Evolutionary conservation across 1,284 basidiomycete species (phyloP).

Genomic region (Neonothopanus nambi): DNA sequence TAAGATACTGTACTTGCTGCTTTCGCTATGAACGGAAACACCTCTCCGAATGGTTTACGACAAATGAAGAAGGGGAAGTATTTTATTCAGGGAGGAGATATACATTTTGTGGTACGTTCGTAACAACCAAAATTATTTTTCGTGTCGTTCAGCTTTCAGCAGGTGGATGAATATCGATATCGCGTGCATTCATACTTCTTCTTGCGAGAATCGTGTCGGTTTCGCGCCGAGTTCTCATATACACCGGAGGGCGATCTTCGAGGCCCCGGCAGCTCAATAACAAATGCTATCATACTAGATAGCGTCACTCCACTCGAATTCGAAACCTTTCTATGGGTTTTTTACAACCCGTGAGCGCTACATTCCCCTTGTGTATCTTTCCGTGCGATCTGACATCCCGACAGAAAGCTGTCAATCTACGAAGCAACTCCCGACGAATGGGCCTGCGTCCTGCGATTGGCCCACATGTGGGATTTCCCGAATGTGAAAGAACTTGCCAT

Average conservation of each 20-base stretch:
- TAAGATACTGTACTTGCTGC: too few relatives aligned
- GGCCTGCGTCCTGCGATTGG: slow-evolving; percentile 50
- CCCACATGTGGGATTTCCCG: slow-evolving; percentile 49
- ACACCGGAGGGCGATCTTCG: slow-evolving; percentile 34
- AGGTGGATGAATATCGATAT: slow-evolving; percentile 50
- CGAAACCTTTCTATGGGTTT: slow-evolving; percentile 57
- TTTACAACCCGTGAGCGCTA: slow-evolving; percentile 60
- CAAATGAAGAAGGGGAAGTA: slow-evolving; percentile 3
- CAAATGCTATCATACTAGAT: slow-evolving; percentile 36
- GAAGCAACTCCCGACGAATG: slow-evolving; percentile 46
- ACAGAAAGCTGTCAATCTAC: slow-evolving; percentile 57
- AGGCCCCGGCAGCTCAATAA: slow-evolving; percentile 41
- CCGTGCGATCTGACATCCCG: not conserved
- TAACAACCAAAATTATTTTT: slow-evolving; percentile 47
- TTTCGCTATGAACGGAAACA: not conserved
- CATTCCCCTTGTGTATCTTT: not conserved
- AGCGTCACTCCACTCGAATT: slow-evolving; percentile 50
- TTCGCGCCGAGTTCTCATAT: slow-evolving; percentile 41
- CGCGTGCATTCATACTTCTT: slow-evolving; percentile 59
- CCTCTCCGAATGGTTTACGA: not conserved
- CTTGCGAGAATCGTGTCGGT: slow-evolving; percentile 53
- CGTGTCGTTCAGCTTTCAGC: slow-evolving; percentile 51
- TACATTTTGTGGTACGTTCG: slow-evolving; percentile 23
- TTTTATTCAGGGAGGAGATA: slow-evolving; percentile 8
- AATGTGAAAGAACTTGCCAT: slow-evolving; percentile 49